Percentiles rank a stretch among this genome's conserved stretches.
Conservation (phyloP, 495 filamentous ascomycete species). For the Talaromyces adpressus region DNA sequence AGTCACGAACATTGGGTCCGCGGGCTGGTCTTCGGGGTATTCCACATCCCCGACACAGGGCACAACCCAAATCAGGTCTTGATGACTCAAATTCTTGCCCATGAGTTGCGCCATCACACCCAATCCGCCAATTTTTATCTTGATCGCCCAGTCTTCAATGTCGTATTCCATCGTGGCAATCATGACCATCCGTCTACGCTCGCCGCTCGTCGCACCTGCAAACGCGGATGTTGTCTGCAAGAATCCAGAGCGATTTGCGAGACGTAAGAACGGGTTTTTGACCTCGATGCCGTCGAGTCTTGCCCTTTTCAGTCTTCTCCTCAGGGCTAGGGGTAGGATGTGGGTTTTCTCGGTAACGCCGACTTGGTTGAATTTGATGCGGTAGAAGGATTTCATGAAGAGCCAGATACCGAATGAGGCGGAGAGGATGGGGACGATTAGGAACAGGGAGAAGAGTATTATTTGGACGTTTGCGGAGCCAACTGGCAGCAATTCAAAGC, state of each 20-base stretch:
- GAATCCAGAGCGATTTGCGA: constrained; percentile 37
- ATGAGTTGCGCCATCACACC: constrained; percentile 67
- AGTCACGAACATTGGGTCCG: constrained; percentile 57
- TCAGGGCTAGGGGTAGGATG: constrained; percentile 29
- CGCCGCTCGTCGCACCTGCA: constrained; percentile 28
- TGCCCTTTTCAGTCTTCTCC: constrained; percentile 19
- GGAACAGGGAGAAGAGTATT: constrained; percentile 49
- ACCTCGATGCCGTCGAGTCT: constrained; percentile 17
- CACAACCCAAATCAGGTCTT: constrained; percentile 70
- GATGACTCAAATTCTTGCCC: constrained; percentile 60
- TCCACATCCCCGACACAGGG: constrained; percentile 65
- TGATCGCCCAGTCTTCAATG: constrained; percentile 65
- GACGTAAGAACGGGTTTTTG: constrained; percentile 22
- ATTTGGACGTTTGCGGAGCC: constrained; percentile 54
- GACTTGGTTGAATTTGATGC: constrained; percentile 63
- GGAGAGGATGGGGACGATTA: constrained; percentile 45
- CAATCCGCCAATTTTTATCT: constrained; percentile 67
- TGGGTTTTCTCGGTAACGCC: constrained; percentile 48
- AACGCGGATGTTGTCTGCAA: constrained; percentile 39
- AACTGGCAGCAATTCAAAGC: constrained; percentile 44
- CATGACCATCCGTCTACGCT: constrained; percentile 47
- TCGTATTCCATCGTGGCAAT: constrained; percentile 71
- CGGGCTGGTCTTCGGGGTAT: constrained; percentile 53
- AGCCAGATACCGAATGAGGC: constrained; percentile 45
- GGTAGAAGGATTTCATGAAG: constrained; percentile 62